Percentiles rank a stretch among this genome's conserved stretches.
Evolutionary conservation across 1,139 yeast genomes (phyloP).

Genomic region (Yamadazyma epiphylla): DNA sequence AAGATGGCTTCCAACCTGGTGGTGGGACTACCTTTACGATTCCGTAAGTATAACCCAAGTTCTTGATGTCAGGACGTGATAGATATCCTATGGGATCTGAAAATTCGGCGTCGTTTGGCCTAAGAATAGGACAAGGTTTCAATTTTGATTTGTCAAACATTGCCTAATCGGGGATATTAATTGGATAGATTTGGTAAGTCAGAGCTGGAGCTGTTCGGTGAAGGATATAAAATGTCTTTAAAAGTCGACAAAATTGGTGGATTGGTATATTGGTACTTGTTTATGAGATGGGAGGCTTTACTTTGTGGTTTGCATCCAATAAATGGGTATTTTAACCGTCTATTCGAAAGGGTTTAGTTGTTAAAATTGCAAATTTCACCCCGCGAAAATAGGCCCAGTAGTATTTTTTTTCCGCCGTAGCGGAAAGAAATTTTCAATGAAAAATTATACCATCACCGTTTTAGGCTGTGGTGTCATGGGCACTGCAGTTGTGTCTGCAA

Average conservation of each 20-base stretch:
- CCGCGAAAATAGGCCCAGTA: background rate
- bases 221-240: too few relatives aligned
- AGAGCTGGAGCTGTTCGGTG: too few relatives aligned
- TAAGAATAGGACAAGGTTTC: slow-evolving; percentile 51
- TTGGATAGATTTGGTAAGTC: too few relatives aligned
- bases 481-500: slow-evolving; percentile 87
- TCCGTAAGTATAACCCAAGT: slow-evolving; percentile 59
- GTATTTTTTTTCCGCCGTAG: background rate
- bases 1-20: slow-evolving; percentile 46
- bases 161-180: background rate
- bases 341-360: too few relatives aligned
- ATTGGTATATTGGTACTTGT: too few relatives aligned
- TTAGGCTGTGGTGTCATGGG: slow-evolving; percentile 98
- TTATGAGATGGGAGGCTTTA: too few relatives aligned
- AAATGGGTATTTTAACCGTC: too few relatives aligned
- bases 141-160: slow-evolving; percentile 10
- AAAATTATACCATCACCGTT: slow-evolving; percentile 66
- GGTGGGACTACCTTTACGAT: slow-evolving; percentile 69
- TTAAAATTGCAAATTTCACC: background rate
- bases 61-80: slow-evolving; percentile 44
- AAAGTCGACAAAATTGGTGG: too few relatives aligned
- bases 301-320: too few relatives aligned
- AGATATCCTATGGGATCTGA: slow-evolving; percentile 58
- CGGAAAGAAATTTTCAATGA: slow-evolving; percentile 15
- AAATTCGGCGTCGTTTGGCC: slow-evolving; percentile 55